phyloP scores from a whole-genome alignment of 1,139 yeast species.

The Saccharomyces hybrid region DNA sequence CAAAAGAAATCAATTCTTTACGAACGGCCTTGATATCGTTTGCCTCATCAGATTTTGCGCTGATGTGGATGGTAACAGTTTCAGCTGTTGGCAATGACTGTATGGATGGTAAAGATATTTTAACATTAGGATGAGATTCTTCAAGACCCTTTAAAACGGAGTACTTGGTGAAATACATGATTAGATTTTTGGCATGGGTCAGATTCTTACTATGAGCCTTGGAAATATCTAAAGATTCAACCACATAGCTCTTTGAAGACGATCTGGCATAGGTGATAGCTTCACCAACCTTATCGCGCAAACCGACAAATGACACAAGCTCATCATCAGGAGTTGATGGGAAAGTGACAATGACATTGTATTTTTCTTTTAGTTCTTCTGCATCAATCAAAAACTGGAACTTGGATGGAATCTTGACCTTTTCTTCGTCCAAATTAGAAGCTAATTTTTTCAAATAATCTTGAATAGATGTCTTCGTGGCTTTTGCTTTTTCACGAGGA shows the following conservation, averaged over 20 bases:
- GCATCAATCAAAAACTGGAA: slow-evolving; percentile 46
- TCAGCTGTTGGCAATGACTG: slow-evolving; percentile 33
- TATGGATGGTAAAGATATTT: slow-evolving; percentile 49
- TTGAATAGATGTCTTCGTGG: slow-evolving; percentile 35
- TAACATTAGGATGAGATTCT: slow-evolving; percentile 37
- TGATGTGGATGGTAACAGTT: slow-evolving; percentile 38
- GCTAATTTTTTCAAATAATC: slow-evolving; percentile 42
- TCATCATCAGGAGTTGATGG: slow-evolving; percentile 40
- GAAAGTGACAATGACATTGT: slow-evolving; percentile 56
- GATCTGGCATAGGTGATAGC: slow-evolving; percentile 56
- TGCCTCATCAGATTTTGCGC: slow-evolving; percentile 37
- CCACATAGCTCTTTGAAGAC: slow-evolving; percentile 47
- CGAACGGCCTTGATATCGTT: slow-evolving; percentile 49
- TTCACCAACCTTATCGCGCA: slow-evolving; percentile 42
- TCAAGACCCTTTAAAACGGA: slow-evolving; percentile 38
- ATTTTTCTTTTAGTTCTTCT: slow-evolving; percentile 41
- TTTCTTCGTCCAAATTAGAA: slow-evolving; percentile 38
- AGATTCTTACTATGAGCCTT: slow-evolving; percentile 80
- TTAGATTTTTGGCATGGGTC: slow-evolving; percentile 66
- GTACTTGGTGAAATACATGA: slow-evolving; percentile 53
- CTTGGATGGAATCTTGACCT: slow-evolving; percentile 40
- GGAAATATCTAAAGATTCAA: slow-evolving; percentile 71
- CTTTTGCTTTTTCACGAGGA: slow-evolving; percentile 29
- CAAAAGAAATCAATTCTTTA: slow-evolving; percentile 61
- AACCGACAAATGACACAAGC: slow-evolving; percentile 61